Evolutionary conservation across 768 basidiomycete genomes (phyloP), one percentile per base, ranked within the genome.

Genomic region (Xerocomellus amylosporus): DNA sequence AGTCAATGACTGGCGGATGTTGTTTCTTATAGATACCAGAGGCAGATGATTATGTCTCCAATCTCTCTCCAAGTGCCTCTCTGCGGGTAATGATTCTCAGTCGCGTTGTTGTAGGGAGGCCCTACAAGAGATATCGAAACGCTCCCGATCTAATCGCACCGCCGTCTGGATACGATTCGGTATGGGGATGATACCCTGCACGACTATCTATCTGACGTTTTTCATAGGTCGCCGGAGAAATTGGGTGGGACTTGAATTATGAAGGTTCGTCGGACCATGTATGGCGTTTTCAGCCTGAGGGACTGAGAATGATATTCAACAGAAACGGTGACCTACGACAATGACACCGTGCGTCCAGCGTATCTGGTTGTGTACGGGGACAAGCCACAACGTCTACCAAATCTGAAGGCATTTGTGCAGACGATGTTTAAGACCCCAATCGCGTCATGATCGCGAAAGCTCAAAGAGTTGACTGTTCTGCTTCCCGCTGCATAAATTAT

Each of bases 281-380:
- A 5, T 28, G 31, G 20, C 22, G 9, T 4, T 8, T 47, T 46
- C 19, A 26, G n/a, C n/a, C n/a, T n/a, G n/a, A n/a, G 12, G 38
- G 13, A 31, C 28, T 24, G 5, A 28, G 40, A 46, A 34, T 46
- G 40, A 37, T 46, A 41, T 28, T 59, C n/a, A 8, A 40, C 47
- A 71, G 86, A 87, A 66, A 86, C 82, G 4, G 83, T 86, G 8
- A 83, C 85, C 14, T 87, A 87, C 59, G 62, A 73, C 41, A 85
- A 86, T 60, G 84, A 86, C 58, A 84, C 85, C 28, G 80, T 86
- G 59, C 79, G 84, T 8, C 86, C 86, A 17, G 83, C 83, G 0
- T 87, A 79, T 68, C 73, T 87, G 52, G 67, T 87, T n/a, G 78
- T 86, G 19, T 87, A 86, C 60, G 82, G 80, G 17, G 44, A 65